phyloP scores from a whole-genome alignment of 805 yeast species.

The Candida silvatica region DNA sequence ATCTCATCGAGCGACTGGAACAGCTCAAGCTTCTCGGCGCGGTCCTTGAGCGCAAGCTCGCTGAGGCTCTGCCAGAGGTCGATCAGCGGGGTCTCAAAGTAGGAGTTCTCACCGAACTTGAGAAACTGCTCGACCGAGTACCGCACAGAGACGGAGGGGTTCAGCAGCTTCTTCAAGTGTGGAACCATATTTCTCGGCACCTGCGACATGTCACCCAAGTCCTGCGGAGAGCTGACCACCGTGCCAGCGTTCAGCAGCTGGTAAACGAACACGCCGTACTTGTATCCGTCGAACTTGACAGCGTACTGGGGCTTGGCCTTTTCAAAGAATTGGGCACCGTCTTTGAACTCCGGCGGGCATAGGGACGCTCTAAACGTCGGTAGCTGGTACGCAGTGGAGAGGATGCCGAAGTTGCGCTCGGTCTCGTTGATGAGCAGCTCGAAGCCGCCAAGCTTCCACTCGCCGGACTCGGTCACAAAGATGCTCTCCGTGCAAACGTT shows the following conservation, averaged over 20 bases:
- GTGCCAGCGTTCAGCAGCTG: constrained; percentile 29
- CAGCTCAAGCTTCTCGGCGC: constrained; percentile 42
- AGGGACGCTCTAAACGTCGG: constrained; percentile 14
- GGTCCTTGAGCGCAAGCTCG: constrained; percentile 44
- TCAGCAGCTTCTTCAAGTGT: constrained; percentile 32
- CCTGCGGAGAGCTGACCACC: constrained; percentile 7
- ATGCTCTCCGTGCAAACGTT: constrained; percentile 48
- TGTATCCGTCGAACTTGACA: constrained; percentile 53
- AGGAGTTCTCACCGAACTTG: constrained; percentile 20
- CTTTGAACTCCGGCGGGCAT: constrained; percentile 46
- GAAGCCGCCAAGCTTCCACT: constrained; percentile 80
- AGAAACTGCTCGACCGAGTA: constrained; percentile 29
- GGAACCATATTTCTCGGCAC: constrained; percentile 31
- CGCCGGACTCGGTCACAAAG: constrained; percentile 62
- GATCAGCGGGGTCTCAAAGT: constrained; percentile 40
- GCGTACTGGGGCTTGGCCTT: constrained; percentile 21
- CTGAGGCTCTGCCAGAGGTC: constrained; percentile 42
- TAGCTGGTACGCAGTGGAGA: constrained; percentile 17
- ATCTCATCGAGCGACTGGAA: constrained; percentile 30
- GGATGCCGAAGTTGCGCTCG: constrained; percentile 27
- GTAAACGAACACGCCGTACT: constrained; percentile 48
- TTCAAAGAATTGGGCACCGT: constrained; percentile 33
- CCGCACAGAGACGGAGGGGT: constrained; percentile 29
- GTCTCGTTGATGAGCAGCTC: constrained; percentile 52
- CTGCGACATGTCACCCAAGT: constrained; percentile 8